Evolutionary conservation across 2,329 filamentous ascomycete species (phyloP), one percentile per base, ranked within the genome.

Genomic region (Verticillium longisporum): DNA sequence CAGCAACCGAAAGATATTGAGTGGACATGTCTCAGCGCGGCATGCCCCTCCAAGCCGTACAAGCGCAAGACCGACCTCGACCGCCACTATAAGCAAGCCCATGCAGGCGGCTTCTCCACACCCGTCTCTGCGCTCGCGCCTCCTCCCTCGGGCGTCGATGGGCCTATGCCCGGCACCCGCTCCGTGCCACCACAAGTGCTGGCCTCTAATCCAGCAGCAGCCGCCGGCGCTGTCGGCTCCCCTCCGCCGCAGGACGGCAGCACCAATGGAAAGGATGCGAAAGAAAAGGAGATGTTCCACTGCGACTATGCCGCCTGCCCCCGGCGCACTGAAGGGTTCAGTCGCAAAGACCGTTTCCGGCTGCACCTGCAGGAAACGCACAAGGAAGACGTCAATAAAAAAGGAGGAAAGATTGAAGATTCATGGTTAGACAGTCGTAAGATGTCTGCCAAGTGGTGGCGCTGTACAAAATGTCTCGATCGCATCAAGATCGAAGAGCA

Each of bases 321-420:
- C 26, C 78, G 83, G 7, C 72, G 71, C 45, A 68, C 68, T 6
- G 71, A 76, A 1, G 77, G 81, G 1, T 85, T 86, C 67, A 74
- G 75, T 65, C 78, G 83, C 37, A 77, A 79, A 37, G 83, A 86
- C 65, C 83, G 86, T 69, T 83, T 78, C 67, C 77, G 83, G 38
- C 81, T 84, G 60, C 83, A 86, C 67, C 75, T 83, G 37, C 77
- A 83, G 32, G 78, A 82, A 38, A 82, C 74, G 62, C 83, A 86
- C 73, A 75, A 75, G 59, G 83, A 86, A 66, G 81, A 85, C 61
- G 75, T 83, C 31, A 72, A 75, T 63, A 80, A 80, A 71, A 65
- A 65, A 56, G 77, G 79, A 18, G 76, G 77, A 32, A 70, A 70
- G 26, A 64, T 71, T 61, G 68, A 69, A 50, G 71, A 73, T 26